Conservation (phyloP, 148 eudicot genomes). For the Fallopia convolvulus region DNA sequence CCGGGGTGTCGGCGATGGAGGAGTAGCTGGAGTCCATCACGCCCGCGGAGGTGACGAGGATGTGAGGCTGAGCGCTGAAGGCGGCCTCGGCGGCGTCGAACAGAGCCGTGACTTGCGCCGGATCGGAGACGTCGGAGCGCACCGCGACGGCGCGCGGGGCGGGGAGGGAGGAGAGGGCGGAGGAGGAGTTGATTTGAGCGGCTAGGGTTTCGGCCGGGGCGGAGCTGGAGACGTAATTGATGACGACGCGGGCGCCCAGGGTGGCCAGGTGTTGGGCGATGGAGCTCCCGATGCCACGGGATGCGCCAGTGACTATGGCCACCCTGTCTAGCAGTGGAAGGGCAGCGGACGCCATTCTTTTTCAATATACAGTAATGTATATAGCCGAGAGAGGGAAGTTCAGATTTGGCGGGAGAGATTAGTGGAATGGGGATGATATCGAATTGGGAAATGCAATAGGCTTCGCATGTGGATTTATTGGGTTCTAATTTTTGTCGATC, state of each 20-base stretch:
- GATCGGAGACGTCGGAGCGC: not conserved
- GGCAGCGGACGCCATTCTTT: not conserved
- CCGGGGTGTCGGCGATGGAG: not conserved
- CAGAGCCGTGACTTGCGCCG: not conserved
- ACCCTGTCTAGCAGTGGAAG: slow-evolving; percentile 25
- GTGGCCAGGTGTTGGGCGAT: slow-evolving; percentile 36
- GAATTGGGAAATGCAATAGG: not conserved
- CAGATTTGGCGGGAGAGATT: not conserved
- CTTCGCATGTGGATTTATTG: not conserved
- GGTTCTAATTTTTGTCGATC: not conserved
- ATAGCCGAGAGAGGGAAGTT: not conserved
- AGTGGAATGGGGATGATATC: not conserved
- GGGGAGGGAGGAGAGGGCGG: not conserved
- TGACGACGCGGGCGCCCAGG: slow-evolving; percentile 44
- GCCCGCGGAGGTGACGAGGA: slow-evolving; percentile 3
- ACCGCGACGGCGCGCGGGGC: not conserved
- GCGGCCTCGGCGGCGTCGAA: slow-evolving; percentile 1
- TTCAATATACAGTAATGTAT: too few species aligned
- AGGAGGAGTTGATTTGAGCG: not conserved
- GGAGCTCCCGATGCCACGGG: slow-evolving; percentile 43
- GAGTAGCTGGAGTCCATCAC: not conserved
- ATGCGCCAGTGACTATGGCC: slow-evolving; percentile 44
- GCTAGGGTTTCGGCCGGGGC: slow-evolving; percentile 9
- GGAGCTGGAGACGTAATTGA: slow-evolving; percentile 30
- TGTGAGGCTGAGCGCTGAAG: not conserved